These are phyloP conservation scores for Hanseniaspora jakobsenii DNA, from an alignment of 805 yeast species.

Conservation along the genomic window DNA sequence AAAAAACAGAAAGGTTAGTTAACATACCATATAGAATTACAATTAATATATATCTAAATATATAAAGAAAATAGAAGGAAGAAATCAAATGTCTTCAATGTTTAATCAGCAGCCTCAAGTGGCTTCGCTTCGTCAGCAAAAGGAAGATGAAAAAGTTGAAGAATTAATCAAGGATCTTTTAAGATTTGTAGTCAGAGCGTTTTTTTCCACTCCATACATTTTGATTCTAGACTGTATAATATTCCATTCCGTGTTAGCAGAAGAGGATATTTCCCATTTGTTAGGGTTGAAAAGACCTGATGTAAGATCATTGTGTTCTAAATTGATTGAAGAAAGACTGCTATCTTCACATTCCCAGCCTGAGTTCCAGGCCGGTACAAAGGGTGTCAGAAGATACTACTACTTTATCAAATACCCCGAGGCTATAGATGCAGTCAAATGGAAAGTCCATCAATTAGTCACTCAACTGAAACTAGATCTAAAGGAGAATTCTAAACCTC, in stretches of 20 bases:
- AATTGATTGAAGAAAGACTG: constrained; percentile 72
- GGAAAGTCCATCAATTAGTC: constrained; percentile 87
- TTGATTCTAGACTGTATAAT: constrained; percentile 77
- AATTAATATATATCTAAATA: too few relatives aligned
- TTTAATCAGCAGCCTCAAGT: constrained; percentile 2
- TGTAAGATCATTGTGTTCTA: constrained; percentile 67
- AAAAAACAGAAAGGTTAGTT: too few relatives aligned
- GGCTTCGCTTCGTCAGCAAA: constrained; percentile 11
- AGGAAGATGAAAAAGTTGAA: constrained; percentile 30
- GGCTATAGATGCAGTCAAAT: constrained; percentile 88
- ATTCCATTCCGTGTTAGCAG: constrained; percentile 79
- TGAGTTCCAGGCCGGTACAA: constrained; percentile 49
- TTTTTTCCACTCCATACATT: constrained; percentile 73
- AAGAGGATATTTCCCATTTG: constrained; percentile 75
- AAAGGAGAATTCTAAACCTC: constrained; percentile 76
- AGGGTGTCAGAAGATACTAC: constrained; percentile 65
- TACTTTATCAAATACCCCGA: constrained; percentile 82
- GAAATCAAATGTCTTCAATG: constrained; percentile 11
- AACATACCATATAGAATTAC: too few relatives aligned
- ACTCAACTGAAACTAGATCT: constrained; percentile 68
- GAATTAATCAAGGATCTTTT: constrained; percentile 38
- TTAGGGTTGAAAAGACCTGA: constrained; percentile 80
- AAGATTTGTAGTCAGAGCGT: constrained; percentile 73
- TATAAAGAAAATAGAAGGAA: too few relatives aligned
- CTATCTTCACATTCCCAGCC: constrained; percentile 60